Conservation (phyloP, 306 rosid species). For the Prunus campanulata region DNA sequence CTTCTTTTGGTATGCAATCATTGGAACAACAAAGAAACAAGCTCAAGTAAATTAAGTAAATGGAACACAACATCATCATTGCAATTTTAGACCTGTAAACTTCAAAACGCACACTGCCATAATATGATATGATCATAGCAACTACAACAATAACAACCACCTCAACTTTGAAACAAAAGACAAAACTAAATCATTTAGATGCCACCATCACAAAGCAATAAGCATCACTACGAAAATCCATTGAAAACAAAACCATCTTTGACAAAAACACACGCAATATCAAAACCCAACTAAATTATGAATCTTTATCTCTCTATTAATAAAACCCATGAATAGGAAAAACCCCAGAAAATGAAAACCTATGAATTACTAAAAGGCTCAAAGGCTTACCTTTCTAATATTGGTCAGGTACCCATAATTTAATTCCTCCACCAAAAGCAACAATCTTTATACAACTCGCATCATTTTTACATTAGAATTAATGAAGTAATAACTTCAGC, state of each 20-base stretch:
- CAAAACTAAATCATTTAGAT: conserved; percentile 40
- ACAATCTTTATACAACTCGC: conserved; percentile 31
- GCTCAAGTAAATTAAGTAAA: conserved; percentile 18
- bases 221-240: conserved; percentile 10
- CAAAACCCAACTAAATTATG: conserved; percentile 32
- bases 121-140: conserved; percentile 19
- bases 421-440: conserved; percentile 37
- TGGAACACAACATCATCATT: conserved; percentile 22
- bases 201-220: neutral
- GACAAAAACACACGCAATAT: conserved; percentile 45
- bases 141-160: conserved; percentile 13
- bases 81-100: conserved; percentile 14
- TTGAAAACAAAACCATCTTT: conserved; percentile 26
- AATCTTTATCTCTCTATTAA: conserved; percentile 4
- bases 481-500: conserved; percentile 6
- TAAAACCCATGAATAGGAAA: neutral
- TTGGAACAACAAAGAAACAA: conserved; percentile 26
- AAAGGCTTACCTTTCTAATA: conserved; percentile 38
- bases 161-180: conserved; percentile 18
- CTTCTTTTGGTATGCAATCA: conserved; percentile 30
- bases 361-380: neutral
- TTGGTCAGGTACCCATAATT: conserved; percentile 30
- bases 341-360: conserved; percentile 10
- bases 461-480: conserved; percentile 28
- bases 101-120: conserved; percentile 17